Conservation (phyloP, 371 early-diverging fungal genomes). For the Rhizopus delemar region DNA sequence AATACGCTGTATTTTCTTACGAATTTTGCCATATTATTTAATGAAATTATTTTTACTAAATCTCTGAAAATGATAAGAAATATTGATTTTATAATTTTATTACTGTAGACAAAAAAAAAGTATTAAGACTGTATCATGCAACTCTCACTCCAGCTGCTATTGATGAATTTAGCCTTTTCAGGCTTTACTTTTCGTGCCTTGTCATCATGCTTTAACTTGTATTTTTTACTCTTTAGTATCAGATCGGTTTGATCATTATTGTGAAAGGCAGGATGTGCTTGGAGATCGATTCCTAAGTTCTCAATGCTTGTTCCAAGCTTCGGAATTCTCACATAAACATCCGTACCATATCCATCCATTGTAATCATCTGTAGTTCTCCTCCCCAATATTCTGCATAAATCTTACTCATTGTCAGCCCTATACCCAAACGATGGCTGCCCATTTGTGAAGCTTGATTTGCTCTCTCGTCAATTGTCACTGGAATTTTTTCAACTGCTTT, state of each 20-base stretch:
- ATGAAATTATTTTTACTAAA: not conserved
- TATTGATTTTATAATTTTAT: too few relatives aligned
- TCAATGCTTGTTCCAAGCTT: slow-evolving; percentile 63
- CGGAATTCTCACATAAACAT: slow-evolving; percentile 78
- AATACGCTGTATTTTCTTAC: too few relatives aligned
- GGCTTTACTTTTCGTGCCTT: slow-evolving; percentile 11
- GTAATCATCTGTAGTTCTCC: slow-evolving; percentile 65
- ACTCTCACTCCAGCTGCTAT: slow-evolving; percentile 29
- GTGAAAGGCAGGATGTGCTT: slow-evolving; percentile 25
- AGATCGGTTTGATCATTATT: slow-evolving; percentile 10
- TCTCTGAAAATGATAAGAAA: not conserved
- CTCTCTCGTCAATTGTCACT: slow-evolving; percentile 33
- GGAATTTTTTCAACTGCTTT: slow-evolving; percentile 42
- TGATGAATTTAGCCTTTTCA: not conserved
- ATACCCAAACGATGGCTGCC: slow-evolving; percentile 66
- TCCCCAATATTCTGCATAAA: slow-evolving; percentile 82
- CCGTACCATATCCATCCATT: slow-evolving; percentile 81
- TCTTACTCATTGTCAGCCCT: slow-evolving; percentile 79
- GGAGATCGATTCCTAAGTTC: slow-evolving; percentile 52
- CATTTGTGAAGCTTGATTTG: slow-evolving; percentile 33
- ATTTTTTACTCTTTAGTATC: slow-evolving; percentile 9
- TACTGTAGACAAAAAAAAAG: not conserved
- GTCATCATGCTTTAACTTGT: not conserved
- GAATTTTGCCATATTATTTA: too few relatives aligned
- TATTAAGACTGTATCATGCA: slow-evolving; percentile 30